These are phyloP conservation scores for Amauroascus verrucosus DNA, from an alignment of 2,329 filamentous ascomycete species.

Conservation along the genomic window DNA sequence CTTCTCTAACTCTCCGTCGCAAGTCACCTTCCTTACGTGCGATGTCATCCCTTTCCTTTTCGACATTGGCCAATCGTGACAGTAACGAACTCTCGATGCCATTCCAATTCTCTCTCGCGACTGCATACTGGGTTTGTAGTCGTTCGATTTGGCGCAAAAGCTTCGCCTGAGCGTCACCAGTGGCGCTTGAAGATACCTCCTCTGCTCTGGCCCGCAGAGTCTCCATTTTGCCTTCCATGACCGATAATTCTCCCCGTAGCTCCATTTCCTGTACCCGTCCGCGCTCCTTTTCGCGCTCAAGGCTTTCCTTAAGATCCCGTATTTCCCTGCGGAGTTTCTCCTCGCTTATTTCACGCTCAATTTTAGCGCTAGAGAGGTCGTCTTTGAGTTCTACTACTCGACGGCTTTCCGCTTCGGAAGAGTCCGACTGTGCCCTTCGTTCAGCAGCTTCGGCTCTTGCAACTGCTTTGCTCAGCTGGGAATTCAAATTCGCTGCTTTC, in stretches of 20 bases:
- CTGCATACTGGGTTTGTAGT: slow-evolving; percentile 85
- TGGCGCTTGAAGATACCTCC: slow-evolving; percentile 73
- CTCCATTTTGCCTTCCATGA: slow-evolving; percentile 82
- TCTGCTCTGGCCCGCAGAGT: slow-evolving; percentile 74
- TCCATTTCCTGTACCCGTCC: slow-evolving; percentile 61
- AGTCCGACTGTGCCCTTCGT: slow-evolving; percentile 55
- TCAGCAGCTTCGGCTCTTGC: slow-evolving; percentile 58
- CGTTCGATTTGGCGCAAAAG: slow-evolving; percentile 89
- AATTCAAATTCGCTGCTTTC: slow-evolving; percentile 57
- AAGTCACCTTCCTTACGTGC: slow-evolving; percentile 74
- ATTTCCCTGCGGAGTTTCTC: slow-evolving; percentile 58
- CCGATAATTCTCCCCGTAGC: slow-evolving; percentile 62
- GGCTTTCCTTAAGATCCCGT: slow-evolving; percentile 61
- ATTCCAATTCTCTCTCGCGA: slow-evolving; percentile 95
- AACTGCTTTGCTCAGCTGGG: slow-evolving; percentile 57
- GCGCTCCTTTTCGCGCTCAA: slow-evolving; percentile 62
- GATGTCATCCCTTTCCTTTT: slow-evolving; percentile 85
- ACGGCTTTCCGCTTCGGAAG: slow-evolving; percentile 55
- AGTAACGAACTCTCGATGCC: slow-evolving; percentile 82
- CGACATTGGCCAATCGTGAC: slow-evolving; percentile 63
- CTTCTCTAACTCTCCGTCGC: slow-evolving; percentile 78
- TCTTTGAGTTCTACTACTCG: slow-evolving; percentile 48
- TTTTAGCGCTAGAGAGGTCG: slow-evolving; percentile 53
- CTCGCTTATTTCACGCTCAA: slow-evolving; percentile 65
- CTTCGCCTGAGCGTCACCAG: slow-evolving; percentile 78